A percentile compares a stretch with the other conserved stretches of the same genome.
phyloP scores from a whole-genome alignment of 345 rosid genomes.

The Citrus medica region DNA sequence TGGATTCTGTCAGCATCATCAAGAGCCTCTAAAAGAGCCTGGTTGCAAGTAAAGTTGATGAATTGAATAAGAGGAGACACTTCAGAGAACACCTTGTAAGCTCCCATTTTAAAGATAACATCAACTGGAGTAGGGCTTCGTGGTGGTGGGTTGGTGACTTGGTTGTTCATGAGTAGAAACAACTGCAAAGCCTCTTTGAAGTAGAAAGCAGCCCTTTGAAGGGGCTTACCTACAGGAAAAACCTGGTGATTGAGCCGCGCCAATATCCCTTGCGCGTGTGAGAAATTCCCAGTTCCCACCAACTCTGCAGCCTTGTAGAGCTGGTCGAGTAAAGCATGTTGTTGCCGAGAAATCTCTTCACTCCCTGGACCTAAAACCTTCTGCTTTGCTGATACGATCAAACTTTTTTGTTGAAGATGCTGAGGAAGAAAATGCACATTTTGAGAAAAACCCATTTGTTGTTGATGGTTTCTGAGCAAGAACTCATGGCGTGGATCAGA shows the following conservation, averaged over 20 bases:
- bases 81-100: constrained; percentile 50
- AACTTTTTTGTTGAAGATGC: constrained; percentile 25
- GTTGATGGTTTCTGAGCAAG: constrained; percentile 26
- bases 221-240: constrained; percentile 49
- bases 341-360: constrained; percentile 26
- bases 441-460: constrained; percentile 30
- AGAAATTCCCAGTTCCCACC: constrained; percentile 52
- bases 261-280: constrained; percentile 87
- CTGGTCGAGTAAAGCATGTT: constrained; percentile 41
- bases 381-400: constrained; percentile 29
- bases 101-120: constrained; percentile 51
- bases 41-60: constrained; percentile 52
- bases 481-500: constrained; percentile 32
- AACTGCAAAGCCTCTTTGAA: constrained; percentile 62
- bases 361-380: constrained; percentile 19
- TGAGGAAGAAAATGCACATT: constrained; percentile 38
- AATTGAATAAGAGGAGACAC: constrained; percentile 53
- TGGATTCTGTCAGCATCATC: constrained; percentile 39
- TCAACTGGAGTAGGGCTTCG: constrained; percentile 37
- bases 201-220: constrained; percentile 53
- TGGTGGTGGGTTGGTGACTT: constrained; percentile 26
- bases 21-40: constrained; percentile 51
- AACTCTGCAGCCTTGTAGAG: constrained; percentile 54
- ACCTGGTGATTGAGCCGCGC: constrained; percentile 98
- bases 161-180: constrained; percentile 35